A percentile compares a stretch with the other conserved stretches of the same genome.
These are phyloP conservation scores for Fusarium chuoi DNA, from an alignment of 2,329 filamentous ascomycete species.

Conservation along the genomic window DNA sequence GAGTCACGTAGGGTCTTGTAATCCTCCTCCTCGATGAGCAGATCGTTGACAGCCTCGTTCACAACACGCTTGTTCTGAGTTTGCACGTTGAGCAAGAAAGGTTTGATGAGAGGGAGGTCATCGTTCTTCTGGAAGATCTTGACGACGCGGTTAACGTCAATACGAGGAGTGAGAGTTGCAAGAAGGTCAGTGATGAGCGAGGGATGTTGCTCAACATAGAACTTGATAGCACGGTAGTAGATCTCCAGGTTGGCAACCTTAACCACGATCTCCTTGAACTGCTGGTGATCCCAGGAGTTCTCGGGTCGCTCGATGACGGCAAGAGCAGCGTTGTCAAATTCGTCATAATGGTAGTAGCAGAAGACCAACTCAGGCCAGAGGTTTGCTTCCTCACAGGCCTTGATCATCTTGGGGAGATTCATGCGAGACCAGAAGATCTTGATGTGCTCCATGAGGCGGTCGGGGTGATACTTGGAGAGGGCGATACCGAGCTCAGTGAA, in stretches of 20 bases:
- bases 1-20: conserved; percentile 99
- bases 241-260: conserved; percentile 99
- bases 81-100: conserved; percentile 96
- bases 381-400: conserved; percentile 91
- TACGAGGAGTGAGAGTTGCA: conserved; percentile 88
- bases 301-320: conserved; percentile 98
- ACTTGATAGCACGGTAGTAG: conserved; percentile 96
- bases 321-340: conserved; percentile 95
- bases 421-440: conserved; percentile 98
- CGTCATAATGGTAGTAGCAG: conserved; percentile 97
- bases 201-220: conserved; percentile 97
- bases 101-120: conserved; percentile 97
- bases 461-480: conserved; percentile 92
- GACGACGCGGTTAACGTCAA: conserved; percentile 99
- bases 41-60: conserved; percentile 97
- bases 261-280: conserved; percentile 98
- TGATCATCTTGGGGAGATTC: conserved; percentile 97
- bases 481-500: conserved; percentile 95
- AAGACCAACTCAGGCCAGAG: conserved; percentile 98
- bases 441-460: conserved; percentile 97
- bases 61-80: conserved; percentile 97
- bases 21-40: conserved; percentile 98
- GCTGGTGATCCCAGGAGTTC: conserved; percentile 99
- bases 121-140: conserved; percentile 99
- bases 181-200: conserved; percentile 95